Evolutionary conservation across 345 rosid genomes (phyloP).

Genomic region (Sonneratia alba): DNA sequence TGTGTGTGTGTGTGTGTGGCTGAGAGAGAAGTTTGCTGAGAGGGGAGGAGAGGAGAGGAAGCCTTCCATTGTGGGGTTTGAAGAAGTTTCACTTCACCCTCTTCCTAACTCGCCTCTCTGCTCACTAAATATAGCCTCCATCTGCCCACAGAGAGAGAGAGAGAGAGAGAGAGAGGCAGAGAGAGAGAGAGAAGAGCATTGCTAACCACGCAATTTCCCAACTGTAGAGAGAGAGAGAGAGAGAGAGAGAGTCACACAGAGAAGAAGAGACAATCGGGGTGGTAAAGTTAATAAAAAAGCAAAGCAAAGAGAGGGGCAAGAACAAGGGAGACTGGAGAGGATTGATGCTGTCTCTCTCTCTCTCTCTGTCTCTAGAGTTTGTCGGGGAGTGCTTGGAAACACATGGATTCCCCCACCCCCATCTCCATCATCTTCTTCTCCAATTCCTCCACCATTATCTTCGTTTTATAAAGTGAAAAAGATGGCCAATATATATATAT

Average conservation of each 20-base stretch:
- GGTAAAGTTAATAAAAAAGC: background rate
- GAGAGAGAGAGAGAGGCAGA: background rate
- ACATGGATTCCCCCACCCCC: conserved; percentile 13
- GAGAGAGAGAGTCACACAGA: conserved; percentile 27
- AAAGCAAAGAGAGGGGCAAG: background rate
- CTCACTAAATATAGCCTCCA: conserved; percentile 1
- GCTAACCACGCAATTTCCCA: conserved; percentile 10
- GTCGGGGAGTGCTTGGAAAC: conserved; percentile 17
- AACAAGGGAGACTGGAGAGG: background rate
- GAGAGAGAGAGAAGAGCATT: conserved; percentile 9
- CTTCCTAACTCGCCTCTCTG: background rate
- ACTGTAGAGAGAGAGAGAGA: too few species aligned
- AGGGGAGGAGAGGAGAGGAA: background rate
- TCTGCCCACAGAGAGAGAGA: background rate
- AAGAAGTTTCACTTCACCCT: background rate
- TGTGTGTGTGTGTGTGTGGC: background rate
- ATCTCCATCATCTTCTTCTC: background rate
- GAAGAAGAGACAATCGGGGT: conserved; percentile 12
- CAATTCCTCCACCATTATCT: background rate
- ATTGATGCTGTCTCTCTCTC: background rate
- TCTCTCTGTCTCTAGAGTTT: conserved; percentile 3
- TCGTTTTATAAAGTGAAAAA: background rate
- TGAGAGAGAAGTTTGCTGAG: background rate
- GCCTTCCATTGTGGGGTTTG: background rate
- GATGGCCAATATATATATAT: background rate